These are phyloP conservation scores for Sporothrix brunneoviolacea DNA, from an alignment of 2,329 filamentous ascomycete species.

Conservation along the genomic window DNA sequence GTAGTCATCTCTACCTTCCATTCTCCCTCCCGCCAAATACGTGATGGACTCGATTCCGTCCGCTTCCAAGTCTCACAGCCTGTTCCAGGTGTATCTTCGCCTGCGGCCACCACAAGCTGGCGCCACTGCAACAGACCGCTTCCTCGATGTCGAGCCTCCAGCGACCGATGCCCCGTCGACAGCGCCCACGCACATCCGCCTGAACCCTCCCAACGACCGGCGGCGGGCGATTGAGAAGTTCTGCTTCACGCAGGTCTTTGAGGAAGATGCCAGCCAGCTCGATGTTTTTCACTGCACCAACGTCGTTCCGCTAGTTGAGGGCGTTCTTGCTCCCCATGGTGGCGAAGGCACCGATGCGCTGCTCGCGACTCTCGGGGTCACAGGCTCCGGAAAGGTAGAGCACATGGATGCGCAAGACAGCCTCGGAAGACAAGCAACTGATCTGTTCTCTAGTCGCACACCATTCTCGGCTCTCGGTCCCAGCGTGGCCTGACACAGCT, in stretches of 20 bases:
- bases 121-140: conserved; percentile 52
- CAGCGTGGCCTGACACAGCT: conserved; percentile 90
- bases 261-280: conserved; percentile 75
- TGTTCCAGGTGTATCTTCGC: conserved; percentile 90
- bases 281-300: conserved; percentile 80
- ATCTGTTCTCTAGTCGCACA: conserved; percentile 66
- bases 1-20: neutral
- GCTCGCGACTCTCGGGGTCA: conserved; percentile 86
- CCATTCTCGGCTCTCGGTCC: conserved; percentile 79
- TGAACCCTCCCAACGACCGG: conserved; percentile 77
- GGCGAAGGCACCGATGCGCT: conserved; percentile 81
- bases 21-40: neutral
- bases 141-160: conserved; percentile 66
- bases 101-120: conserved; percentile 60
- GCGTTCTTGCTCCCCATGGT: conserved; percentile 66
- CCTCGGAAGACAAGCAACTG: neutral
- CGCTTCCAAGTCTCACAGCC: conserved; percentile 36
- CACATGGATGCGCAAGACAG: conserved; percentile 1
- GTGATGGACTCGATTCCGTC: conserved; percentile 30
- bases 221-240: conserved; percentile 89
- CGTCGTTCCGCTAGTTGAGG: conserved; percentile 68
- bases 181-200: conserved; percentile 62
- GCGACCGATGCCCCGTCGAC: conserved; percentile 26
- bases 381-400: conserved; percentile 86
- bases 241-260: conserved; percentile 87